These are phyloP conservation scores for Solanum gracilifrons DNA, from an alignment of 257 asterid species.

Conservation along the genomic window DNA sequence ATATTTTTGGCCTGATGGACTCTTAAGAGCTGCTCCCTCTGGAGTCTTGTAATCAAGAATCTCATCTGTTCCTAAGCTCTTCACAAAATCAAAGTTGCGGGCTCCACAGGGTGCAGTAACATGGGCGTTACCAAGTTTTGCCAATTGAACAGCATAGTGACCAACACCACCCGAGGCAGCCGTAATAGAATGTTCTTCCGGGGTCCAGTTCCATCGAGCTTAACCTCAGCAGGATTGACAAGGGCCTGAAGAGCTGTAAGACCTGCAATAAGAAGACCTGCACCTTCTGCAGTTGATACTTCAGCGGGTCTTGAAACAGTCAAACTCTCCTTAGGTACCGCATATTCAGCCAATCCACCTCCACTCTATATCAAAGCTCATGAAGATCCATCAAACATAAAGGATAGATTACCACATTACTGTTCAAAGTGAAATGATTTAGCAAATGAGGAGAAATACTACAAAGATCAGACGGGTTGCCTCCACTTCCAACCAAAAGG, in stretches of 20 bases:
- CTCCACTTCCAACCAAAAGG: background rate
- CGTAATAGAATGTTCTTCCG: slow-evolving; percentile 46
- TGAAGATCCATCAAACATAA: background rate
- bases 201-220: slow-evolving; percentile 33
- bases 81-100: slow-evolving; percentile 50
- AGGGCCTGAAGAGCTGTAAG: slow-evolving; percentile 53
- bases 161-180: slow-evolving; percentile 86
- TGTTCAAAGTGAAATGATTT: background rate
- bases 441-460: background rate
- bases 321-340: slow-evolving; percentile 37
- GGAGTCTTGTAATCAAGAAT: slow-evolving; percentile 61
- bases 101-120: slow-evolving; percentile 87
- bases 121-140: slow-evolving; percentile 55
- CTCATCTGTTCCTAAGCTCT: slow-evolving; percentile 70
- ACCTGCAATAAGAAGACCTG: slow-evolving; percentile 55
- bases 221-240: slow-evolving; percentile 27
- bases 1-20: slow-evolving; percentile 57
- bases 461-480: background rate
- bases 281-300: slow-evolving; percentile 53
- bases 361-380: slow-evolving; percentile 24
- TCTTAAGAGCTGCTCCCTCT: slow-evolving; percentile 49
- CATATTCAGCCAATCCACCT: slow-evolving; percentile 66
- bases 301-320: slow-evolving; percentile 40
- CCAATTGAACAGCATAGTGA: slow-evolving; percentile 63
- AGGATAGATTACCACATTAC: background rate